phyloP scores from a whole-genome alignment of 2,329 filamentous ascomycete species.

The Cercospora janseana region DNA sequence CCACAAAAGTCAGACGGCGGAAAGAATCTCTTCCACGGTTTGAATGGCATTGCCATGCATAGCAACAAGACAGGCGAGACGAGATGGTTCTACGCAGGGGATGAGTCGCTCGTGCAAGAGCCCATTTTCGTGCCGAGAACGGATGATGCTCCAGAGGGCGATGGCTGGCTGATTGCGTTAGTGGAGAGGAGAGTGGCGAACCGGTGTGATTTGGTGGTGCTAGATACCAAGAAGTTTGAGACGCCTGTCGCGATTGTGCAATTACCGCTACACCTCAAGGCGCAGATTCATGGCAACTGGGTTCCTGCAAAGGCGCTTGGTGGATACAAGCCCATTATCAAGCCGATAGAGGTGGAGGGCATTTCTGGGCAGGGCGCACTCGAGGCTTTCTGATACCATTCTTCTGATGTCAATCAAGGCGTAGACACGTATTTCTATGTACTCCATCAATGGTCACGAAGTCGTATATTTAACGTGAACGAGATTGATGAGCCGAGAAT shows the following conservation, averaged over 20 bases:
- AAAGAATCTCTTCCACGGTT: conserved; percentile 34
- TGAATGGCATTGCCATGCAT: conserved; percentile 25
- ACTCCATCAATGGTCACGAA: too few species aligned
- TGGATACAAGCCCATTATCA: conserved; percentile 18
- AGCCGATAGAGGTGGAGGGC: conserved; percentile 12
- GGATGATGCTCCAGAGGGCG: conserved; percentile 46
- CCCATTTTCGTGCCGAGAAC: conserved; percentile 53
- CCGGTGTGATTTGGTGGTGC: conserved; percentile 40
- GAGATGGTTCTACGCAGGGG: conserved; percentile 39
- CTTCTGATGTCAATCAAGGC: too few species aligned
- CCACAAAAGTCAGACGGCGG: conserved; percentile 36
- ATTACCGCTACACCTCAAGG: conserved; percentile 38
- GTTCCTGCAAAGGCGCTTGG: conserved; percentile 19
- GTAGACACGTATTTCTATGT: too few species aligned
- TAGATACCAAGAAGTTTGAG: conserved; percentile 43
- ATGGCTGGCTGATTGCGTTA: conserved; percentile 52
- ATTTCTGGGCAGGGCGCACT: conserved; percentile 17
- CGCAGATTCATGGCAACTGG: conserved; percentile 24
- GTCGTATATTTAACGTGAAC: too few species aligned
- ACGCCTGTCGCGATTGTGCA: conserved; percentile 44
- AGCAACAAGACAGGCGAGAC: conserved; percentile 31
- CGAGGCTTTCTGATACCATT: conserved; percentile 12
- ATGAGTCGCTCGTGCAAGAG: conserved; percentile 51
- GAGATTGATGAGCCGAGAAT: too few species aligned
- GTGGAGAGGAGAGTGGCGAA: conserved; percentile 36